phyloP scores from a whole-genome alignment of 2,329 filamentous ascomycete genomes.

The Pestalotiopsis sp. region DNA sequence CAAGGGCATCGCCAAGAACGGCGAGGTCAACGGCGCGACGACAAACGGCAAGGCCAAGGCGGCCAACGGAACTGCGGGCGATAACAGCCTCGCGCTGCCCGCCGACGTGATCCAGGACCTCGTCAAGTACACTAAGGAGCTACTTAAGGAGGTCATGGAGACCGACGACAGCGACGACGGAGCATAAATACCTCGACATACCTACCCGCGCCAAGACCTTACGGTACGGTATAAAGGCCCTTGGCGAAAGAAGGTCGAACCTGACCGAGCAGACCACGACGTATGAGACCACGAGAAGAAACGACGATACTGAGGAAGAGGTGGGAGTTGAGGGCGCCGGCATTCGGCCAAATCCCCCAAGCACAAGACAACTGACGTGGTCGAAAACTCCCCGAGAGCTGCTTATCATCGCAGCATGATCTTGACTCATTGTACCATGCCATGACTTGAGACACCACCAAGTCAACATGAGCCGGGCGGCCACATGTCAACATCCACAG shows the following conservation, averaged over 20 bases:
- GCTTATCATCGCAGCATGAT: not conserved
- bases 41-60: constrained; percentile 20
- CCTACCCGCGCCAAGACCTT: not conserved
- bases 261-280: not conserved
- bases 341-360: not conserved
- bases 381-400: not conserved
- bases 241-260: not conserved
- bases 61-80: constrained; percentile 20
- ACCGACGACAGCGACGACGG: constrained; percentile 9
- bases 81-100: constrained; percentile 42
- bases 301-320: not conserved
- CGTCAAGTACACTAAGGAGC: not conserved
- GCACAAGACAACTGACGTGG: not conserved
- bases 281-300: not conserved
- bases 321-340: not conserved
- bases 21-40: constrained; percentile 31
- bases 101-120: not conserved
- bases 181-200: not conserved
- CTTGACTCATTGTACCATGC: too few species aligned
- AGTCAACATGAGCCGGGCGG: too few species aligned
- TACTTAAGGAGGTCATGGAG: not conserved
- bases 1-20: constrained; percentile 24
- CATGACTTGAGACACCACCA: too few species aligned
- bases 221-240: not conserved
- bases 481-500: too few species aligned